These are phyloP conservation scores for Cytospora paraplurivora DNA, from an alignment of 2,329 filamentous ascomycete genomes.

Conservation along the genomic window DNA sequence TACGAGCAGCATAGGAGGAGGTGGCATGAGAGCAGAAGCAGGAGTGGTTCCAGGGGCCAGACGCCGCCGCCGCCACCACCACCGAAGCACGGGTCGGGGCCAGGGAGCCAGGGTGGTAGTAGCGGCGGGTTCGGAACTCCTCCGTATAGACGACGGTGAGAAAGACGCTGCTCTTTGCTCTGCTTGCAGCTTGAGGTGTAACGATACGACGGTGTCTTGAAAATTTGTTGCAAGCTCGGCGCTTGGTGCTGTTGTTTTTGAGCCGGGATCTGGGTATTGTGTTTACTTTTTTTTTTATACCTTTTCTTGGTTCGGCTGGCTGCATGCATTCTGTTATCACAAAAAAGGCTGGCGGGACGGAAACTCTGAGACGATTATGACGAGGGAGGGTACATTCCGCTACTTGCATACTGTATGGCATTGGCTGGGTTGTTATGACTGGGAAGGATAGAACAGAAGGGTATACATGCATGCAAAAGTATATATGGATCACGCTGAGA, in stretches of 20 bases:
- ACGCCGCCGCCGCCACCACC: constrained; percentile 20
- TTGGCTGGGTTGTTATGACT: neutral
- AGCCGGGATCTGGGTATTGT: too few relatives aligned
- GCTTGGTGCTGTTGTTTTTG: too few relatives aligned
- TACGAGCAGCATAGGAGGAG: constrained; percentile 36
- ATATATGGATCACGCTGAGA: too few relatives aligned
- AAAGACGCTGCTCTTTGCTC: too few relatives aligned
- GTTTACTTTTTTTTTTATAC: too few relatives aligned
- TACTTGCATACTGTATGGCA: neutral
- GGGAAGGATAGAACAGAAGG: neutral
- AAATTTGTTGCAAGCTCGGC: too few relatives aligned
- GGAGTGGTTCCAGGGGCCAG: constrained; percentile 17
- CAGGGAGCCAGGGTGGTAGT: constrained; percentile 10
- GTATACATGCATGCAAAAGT: too few relatives aligned
- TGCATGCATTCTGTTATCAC: neutral
- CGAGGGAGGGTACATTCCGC: neutral
- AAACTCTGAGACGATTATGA: neutral
- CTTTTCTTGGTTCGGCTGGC: neutral
- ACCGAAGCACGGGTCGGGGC: constrained; percentile 13
- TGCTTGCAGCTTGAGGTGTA: too few relatives aligned
- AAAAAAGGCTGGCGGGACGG: neutral
- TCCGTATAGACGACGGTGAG: neutral
- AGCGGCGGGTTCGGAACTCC: constrained; percentile 15
- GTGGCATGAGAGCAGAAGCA: constrained; percentile 34
- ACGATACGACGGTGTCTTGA: too few relatives aligned